Conservation (phyloP, 371 early-diverging fungal species). For the Haplosporangium sp. region DNA sequence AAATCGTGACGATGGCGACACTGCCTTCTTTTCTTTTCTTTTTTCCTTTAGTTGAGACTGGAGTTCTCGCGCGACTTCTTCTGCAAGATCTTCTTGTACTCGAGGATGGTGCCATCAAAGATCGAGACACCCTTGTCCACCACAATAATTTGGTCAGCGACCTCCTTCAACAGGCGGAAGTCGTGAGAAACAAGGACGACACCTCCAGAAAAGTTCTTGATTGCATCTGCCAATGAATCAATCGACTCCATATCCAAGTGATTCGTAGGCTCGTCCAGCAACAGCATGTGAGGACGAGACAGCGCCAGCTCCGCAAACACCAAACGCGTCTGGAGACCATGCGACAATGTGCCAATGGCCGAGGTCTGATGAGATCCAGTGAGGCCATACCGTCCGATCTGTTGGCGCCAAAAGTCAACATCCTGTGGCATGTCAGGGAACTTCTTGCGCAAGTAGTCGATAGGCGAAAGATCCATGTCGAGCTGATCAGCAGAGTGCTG, state of each 20-base stretch:
- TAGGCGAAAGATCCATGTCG: constrained; percentile 85
- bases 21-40: background rate
- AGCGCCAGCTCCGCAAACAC: constrained; percentile 96
- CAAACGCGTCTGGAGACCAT: constrained; percentile 95
- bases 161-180: constrained; percentile 96
- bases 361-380: constrained; percentile 93
- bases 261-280: constrained; percentile 99
- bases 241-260: constrained; percentile 96
- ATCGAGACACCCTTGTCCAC: constrained; percentile 88
- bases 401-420: constrained; percentile 86
- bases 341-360: constrained; percentile 88
- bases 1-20: background rate
- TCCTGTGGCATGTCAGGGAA: constrained; percentile 86
- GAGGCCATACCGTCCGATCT: constrained; percentile 94
- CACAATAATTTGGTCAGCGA: constrained; percentile 96
- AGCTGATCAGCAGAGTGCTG: constrained; percentile 98
- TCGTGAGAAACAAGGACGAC: constrained; percentile 99
- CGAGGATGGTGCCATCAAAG: constrained; percentile 72
- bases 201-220: constrained; percentile 95
- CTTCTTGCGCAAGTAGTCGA: constrained; percentile 91
- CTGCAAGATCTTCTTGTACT: constrained; percentile 78
- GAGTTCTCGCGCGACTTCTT: constrained; percentile 61
- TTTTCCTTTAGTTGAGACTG: background rate
- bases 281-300: constrained; percentile 90
- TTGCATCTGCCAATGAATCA: constrained; percentile 96